phyloP scores from a whole-genome alignment of 2,329 filamentous ascomycete genomes.

The Penicillium decumbens region DNA sequence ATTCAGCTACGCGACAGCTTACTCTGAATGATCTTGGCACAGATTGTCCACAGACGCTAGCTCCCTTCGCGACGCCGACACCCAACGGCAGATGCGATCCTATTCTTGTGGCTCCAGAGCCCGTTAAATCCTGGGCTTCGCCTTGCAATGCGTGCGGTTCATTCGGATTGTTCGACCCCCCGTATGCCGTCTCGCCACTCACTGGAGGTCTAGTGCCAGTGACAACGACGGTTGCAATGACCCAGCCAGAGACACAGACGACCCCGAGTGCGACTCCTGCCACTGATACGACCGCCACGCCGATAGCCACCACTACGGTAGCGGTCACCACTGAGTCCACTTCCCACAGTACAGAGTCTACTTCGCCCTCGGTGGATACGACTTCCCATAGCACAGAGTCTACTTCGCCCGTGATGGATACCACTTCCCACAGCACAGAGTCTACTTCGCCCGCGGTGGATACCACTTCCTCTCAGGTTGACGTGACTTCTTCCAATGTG shows the following conservation, averaged over 20 bases:
- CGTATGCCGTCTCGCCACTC: slow-evolving; percentile 12
- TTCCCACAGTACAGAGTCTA: neutral
- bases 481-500: neutral
- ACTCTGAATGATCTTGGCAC: slow-evolving; percentile 14
- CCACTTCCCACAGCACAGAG: neutral
- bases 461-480: neutral
- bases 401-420: neutral
- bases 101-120: slow-evolving; percentile 12
- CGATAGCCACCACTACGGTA: neutral
- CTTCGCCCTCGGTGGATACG: neutral
- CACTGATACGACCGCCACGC: neutral
- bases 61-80: slow-evolving; percentile 4
- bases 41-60: slow-evolving; percentile 12
- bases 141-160: slow-evolving; percentile 15
- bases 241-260: slow-evolving; percentile 6
- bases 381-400: neutral
- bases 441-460: neutral
- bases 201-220: slow-evolving; percentile 11
- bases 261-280: slow-evolving; percentile 1
- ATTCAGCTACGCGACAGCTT: slow-evolving; percentile 12
- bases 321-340: neutral
- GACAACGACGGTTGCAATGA: slow-evolving; percentile 5
- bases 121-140: slow-evolving; percentile 16
- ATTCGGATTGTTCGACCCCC: slow-evolving; percentile 16
- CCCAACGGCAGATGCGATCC: slow-evolving; percentile 14